These are phyloP conservation scores for Microbotryomycetes sp. DNA, from an alignment of 1,284 basidiomycete genomes.

Conservation along the genomic window DNA sequence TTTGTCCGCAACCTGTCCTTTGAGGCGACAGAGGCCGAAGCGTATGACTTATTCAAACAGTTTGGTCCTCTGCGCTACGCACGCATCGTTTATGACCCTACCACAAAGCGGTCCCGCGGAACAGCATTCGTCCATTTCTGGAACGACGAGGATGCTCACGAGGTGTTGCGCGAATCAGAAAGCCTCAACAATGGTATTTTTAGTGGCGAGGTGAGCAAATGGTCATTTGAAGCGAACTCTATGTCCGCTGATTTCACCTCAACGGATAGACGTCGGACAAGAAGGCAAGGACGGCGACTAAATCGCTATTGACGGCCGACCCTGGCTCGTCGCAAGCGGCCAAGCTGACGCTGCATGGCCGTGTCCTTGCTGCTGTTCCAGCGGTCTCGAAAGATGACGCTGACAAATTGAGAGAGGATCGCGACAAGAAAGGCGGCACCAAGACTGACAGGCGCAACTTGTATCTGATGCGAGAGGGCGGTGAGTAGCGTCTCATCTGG, in stretches of 20 bases:
- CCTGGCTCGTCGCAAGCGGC: slow-evolving; percentile 79
- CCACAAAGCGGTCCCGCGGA: slow-evolving; percentile 77
- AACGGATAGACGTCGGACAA: slow-evolving; percentile 24
- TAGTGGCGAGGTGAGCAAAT: slow-evolving; percentile 40
- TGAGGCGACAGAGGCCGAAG: slow-evolving; percentile 81
- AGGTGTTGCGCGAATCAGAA: slow-evolving; percentile 72
- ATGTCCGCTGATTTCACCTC: background rate
- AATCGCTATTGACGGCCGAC: slow-evolving; percentile 84
- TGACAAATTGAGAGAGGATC: slow-evolving; percentile 72
- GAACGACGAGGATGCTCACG: slow-evolving; percentile 84
- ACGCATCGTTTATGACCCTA: slow-evolving; percentile 77
- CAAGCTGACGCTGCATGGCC: slow-evolving; percentile 79
- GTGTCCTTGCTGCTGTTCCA: slow-evolving; percentile 80
- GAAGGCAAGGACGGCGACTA: slow-evolving; percentile 15
- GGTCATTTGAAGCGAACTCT: background rate
- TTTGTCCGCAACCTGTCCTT: slow-evolving; percentile 95
- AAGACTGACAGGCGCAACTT: slow-evolving; percentile 94
- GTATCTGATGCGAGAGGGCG: slow-evolving; percentile 92
- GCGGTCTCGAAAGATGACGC: slow-evolving; percentile 89
- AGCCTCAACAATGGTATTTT: slow-evolving; percentile 38
- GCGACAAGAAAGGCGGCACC: slow-evolving; percentile 65
- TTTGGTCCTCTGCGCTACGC: slow-evolving; percentile 94
- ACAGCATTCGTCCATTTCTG: slow-evolving; percentile 98
- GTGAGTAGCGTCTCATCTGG: slow-evolving; percentile 45
- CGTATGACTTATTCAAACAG: slow-evolving; percentile 74